These are phyloP conservation scores for Scenedesmus sp. DNA, from an alignment of 163 green algal species.

Conservation along the genomic window DNA sequence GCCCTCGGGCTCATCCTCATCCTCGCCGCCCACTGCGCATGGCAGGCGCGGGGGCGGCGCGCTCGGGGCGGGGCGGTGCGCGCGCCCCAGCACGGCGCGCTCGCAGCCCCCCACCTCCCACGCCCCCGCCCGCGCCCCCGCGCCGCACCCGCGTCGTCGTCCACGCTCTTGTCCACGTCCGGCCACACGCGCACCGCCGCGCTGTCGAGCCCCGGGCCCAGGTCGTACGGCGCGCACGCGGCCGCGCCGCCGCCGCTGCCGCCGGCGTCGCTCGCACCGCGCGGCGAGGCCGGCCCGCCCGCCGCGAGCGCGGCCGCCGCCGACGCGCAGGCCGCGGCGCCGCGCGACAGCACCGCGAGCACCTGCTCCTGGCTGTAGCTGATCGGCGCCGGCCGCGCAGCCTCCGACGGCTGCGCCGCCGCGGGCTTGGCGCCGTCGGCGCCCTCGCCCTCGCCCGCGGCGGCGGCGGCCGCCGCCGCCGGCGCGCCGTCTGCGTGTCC, in stretches of 20 bases:
- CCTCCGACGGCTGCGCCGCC: too few species aligned
- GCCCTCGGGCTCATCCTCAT: conserved; percentile 11
- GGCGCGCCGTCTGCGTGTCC: not conserved
- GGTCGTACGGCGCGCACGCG: not conserved
- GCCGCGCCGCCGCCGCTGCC: not conserved
- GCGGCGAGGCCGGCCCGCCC: not conserved
- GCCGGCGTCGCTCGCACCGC: not conserved
- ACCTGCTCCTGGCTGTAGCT: conserved; percentile 7
- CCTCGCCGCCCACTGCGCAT: conserved; percentile 20
- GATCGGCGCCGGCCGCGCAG: conserved; percentile 1
- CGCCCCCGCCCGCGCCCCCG: not conserved
- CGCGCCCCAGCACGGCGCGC: too few species aligned
- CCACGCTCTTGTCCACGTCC: conserved; percentile 43
- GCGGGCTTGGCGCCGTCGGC: too few species aligned
- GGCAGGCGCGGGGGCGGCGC: not conserved
- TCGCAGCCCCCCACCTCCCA: not conserved
- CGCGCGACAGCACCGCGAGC: not conserved
- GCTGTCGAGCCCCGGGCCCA: conserved; percentile 47
- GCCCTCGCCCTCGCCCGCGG: too few species aligned
- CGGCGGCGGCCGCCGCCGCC: not conserved
- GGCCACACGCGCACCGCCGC: conserved; percentile 45
- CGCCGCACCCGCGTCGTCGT: conserved; percentile 12
- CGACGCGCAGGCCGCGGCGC: conserved; percentile 3
- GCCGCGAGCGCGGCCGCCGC: not conserved
- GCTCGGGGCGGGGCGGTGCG: too few species aligned